Conservation (phyloP, 345 rosid species). For the Lepidium sativum region DNA sequence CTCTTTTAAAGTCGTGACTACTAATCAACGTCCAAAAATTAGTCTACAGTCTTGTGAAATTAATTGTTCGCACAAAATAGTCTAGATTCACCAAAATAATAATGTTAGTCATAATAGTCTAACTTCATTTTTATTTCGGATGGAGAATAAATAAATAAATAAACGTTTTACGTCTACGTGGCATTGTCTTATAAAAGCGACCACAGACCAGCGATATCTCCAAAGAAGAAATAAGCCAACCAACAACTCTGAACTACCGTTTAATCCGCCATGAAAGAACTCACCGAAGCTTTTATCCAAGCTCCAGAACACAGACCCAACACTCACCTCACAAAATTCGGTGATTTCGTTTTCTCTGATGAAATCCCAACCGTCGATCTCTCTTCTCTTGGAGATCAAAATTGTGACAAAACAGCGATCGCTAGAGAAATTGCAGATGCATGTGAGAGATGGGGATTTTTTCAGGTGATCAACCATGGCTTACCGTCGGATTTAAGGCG, state of each 20-base stretch:
- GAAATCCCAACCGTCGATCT: conserved; percentile 64
- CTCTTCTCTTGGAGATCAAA: conserved; percentile 17
- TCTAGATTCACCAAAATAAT: no score
- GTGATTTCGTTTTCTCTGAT: conserved; percentile 12
- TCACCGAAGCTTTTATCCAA: conserved; percentile 52
- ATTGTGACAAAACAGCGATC: conserved; percentile 10
- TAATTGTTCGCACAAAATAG: no score
- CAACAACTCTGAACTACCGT: neutral
- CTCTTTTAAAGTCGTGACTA: no score
- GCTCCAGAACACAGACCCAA: conserved; percentile 45
- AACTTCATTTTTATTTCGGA: no score
- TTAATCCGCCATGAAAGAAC: conserved; percentile 34
- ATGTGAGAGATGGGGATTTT: conserved; percentile 81
- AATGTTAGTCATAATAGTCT: no score
- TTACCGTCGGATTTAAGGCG: conserved; percentile 40
- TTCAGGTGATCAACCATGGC: conserved; percentile 85
- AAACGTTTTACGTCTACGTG: conserved; percentile 1
- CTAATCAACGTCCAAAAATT: no score
- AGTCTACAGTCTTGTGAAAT: no score
- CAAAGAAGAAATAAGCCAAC: neutral
- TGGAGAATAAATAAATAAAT: no score
- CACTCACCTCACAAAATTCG: conserved; percentile 6
- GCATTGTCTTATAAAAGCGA: neutral
- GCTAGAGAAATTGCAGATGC: conserved; percentile 45
- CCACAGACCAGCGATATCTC: conserved; percentile 1